phyloP scores from a whole-genome alignment of 169 alveolate species.

The Eimeria acervulina region DNA sequence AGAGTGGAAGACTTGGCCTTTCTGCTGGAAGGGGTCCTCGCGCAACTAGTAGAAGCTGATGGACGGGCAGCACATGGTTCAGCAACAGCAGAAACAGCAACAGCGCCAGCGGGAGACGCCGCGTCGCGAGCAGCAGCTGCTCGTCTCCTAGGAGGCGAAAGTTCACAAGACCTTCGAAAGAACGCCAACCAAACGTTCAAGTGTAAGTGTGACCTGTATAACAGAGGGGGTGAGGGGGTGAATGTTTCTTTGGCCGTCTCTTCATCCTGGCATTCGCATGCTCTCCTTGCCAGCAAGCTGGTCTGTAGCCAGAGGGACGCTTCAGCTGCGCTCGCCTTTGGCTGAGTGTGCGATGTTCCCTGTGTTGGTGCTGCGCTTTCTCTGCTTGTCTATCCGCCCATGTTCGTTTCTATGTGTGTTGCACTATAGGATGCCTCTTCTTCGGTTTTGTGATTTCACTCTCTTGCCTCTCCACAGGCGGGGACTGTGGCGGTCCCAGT shows the following conservation, averaged over 20 bases:
- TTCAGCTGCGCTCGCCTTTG: not conserved
- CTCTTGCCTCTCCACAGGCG: not conserved
- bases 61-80: slow-evolving; percentile 29
- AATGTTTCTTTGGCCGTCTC: not conserved
- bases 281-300: not conserved
- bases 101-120: slow-evolving; percentile 23
- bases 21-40: slow-evolving; percentile 62
- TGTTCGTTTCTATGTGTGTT: not conserved
- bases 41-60: slow-evolving; percentile 14
- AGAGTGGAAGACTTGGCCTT: slow-evolving; percentile 75
- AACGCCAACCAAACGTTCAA: slow-evolving; percentile 78
- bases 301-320: not conserved
- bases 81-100: slow-evolving; percentile 21
- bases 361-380: not conserved
- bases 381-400: not conserved
- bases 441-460: not conserved
- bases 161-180: slow-evolving; percentile 40
- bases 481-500: not conserved
- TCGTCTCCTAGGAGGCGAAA: slow-evolving; percentile 63
- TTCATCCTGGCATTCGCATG: not conserved
- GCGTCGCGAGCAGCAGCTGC: slow-evolving; percentile 81
- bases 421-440: not conserved
- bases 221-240: not conserved
- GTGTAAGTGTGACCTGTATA: slow-evolving; percentile 57
- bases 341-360: not conserved